Evolutionary conservation across 352 stramenopile genomes (phyloP), one percentile per base, ranked within the genome.

Genomic region (Phytophthora citricola): DNA sequence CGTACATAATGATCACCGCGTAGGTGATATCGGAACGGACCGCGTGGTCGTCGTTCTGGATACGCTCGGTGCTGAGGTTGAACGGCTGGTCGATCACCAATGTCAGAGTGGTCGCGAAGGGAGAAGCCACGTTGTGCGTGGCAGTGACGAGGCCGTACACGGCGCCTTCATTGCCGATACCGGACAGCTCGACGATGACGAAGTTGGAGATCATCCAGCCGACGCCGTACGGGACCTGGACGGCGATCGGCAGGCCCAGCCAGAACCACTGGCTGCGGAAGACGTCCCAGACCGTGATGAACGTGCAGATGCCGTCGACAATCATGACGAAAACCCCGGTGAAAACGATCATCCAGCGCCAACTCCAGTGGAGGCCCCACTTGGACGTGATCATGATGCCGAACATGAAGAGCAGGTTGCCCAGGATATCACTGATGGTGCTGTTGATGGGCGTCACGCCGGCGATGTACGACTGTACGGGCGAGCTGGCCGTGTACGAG

Each of bases 131-230:
- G 38, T 81, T 85, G 54, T 66, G 43, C 29, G 75, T 75, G 11
- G 71, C 72, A 5, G 71, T 78, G 20, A 80, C 45, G 14, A 85
- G 61, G 12, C 76, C 70, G 59, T 76, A 79, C n/a, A 81, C 68
- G 36, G 68, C 74, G 8, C 60, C 73, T 67, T 85, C 76, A 26
- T 80, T 82, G 50, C 76, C 76, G 9, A 74, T 66, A 4, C 70
- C 65, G 3, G 66, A 58, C 10, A 85, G 56, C 51, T 85, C 76
- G 6, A 81, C 73, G 8, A 72, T 69, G 20, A 74, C 70, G 29
- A 80, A 85, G 53, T 67, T 75, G 11, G 66, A 78, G 36, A 85
- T 77, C 41, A 78, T 71, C 58, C 65, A 85, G 24, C 63, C 47
- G 2, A 81, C 60, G 20, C 73, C 76, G 40, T 62, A 66, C n/a